Base-by-base conservation (phyloP, 371 early-diverging fungal genomes). In the Synchytrium microbalum region DNA sequence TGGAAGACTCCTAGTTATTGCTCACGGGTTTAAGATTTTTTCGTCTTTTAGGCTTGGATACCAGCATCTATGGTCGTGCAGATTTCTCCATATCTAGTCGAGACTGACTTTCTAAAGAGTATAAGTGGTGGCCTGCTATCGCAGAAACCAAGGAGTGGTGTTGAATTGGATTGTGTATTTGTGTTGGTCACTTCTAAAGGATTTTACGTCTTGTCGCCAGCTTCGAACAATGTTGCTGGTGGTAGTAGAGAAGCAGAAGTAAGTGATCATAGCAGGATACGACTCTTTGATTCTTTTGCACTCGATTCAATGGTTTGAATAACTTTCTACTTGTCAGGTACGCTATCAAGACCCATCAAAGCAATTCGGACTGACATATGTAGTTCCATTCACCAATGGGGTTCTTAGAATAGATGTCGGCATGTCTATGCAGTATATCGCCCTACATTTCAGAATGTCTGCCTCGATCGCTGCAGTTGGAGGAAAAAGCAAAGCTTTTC, bases 391-490 rank as follows among this genome's bases (percentile, higher is more conserved):
- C 25, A 56, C 56, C 5, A 24, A 29, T 56, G 55, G 62, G 13
- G 53, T 75, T 2, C 69, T 66, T 19, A 72, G 76, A 25, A 65
- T 78, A 14, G 78, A 78, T 46, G 67, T 79, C 33, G 78, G 80
- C 0, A 78, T 78, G 19, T 74, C 73, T 46, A 64, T 75, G 1
- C 79, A 78, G 61, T 80, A 80, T 63, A 27, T 78, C 16, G 70
- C 72, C 16, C 54, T 78, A 24, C 79, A 78, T 52, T 65, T 69
- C 46, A 38, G 19, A 10, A 10, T 38, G 5, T 38, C 46, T 5
- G 10, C 24, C 55, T 64, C 27, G 54, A 69, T 24, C 61, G 68
- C 56, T 26, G 23, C 14, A 14, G 14, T 51, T 23, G 51, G 51
- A 23, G 14, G 14, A 51, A 56, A 13, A 24, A 8, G 24, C 13